Evolutionary conservation across 2,329 filamentous ascomycete species (phyloP).

Genomic region (Alternaria postmessia): DNA sequence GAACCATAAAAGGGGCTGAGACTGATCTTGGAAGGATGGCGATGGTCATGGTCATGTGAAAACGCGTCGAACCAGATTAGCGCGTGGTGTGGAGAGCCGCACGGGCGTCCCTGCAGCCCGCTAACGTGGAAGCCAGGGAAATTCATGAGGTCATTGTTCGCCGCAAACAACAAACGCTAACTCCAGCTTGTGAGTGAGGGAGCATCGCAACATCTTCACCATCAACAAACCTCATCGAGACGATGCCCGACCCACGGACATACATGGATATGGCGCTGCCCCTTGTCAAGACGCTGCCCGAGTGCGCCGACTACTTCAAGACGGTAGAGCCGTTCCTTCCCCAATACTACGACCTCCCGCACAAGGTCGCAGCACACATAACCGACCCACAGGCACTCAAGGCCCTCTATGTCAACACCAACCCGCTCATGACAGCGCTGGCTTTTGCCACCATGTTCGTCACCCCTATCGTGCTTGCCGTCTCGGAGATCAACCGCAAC

Average conservation of each 20-base stretch:
- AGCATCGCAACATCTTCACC: conserved; percentile 9
- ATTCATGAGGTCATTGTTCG: conserved; percentile 40
- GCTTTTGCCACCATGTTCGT: conserved; percentile 74
- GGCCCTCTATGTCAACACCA: conserved; percentile 81
- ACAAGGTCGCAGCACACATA: conserved; percentile 62
- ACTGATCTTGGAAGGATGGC: neutral
- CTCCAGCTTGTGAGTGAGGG: neutral
- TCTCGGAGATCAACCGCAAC: conserved; percentile 87
- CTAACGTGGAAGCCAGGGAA: conserved; percentile 15
- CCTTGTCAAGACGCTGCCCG: conserved; percentile 71
- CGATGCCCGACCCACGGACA: conserved; percentile 55
- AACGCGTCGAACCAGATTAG: conserved; percentile 37
- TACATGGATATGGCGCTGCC: conserved; percentile 65
- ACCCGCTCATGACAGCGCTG: conserved; percentile 81
- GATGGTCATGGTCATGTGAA: conserved; percentile 44
- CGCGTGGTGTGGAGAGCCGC: conserved; percentile 31
- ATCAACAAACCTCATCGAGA: neutral
- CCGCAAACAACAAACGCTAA: conserved; percentile 8
- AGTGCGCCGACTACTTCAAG: conserved; percentile 78
- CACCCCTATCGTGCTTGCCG: conserved; percentile 74
- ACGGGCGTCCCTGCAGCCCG: conserved; percentile 22
- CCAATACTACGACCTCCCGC: conserved; percentile 59
- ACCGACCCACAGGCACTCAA: conserved; percentile 69
- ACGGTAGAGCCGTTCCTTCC: conserved; percentile 83
- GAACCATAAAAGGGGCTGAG: conserved; percentile 15